Base-by-base conservation (phyloP, 2,329 filamentous ascomycete species). In the Stylonectria norvegica region DNA sequence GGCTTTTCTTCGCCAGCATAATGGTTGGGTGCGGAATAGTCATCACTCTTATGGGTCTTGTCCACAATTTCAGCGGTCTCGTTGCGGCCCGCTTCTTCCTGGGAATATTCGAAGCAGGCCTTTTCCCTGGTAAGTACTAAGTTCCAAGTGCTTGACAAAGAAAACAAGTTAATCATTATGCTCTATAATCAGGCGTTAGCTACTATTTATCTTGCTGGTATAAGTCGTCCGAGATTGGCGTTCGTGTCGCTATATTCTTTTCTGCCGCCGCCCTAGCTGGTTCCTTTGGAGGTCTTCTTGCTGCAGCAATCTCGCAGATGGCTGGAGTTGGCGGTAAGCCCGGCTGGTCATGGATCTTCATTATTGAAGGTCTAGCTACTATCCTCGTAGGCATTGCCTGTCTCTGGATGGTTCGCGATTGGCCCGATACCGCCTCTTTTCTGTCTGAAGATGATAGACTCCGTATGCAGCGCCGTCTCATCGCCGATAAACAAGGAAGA, bases 171-270 rank as follows among this genome's bases (percentile, higher is more conserved):
- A n/a, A n/a, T n/a, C n/a, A n/a, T n/a, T n/a, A n/a, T n/a, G n/a
- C n/a, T n/a, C n/a, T n/a, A n/a, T n/a, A n/a, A n/a, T n/a, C 75
- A 1, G 75, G 75, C 4, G 72, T 82, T 64, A 41, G 72, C 59
- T 34, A 70, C 65, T 81, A 81, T 47, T 66, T 85, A 1, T 78
- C 73, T 1, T 82, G 78, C 49, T 86, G 81, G 81, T 86, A 85
- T 50, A 78, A 73, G 48, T 69, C 81, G n/a, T 72, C 69, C 5
- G 82, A 86, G 47, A 79, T 85, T 32, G 81, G 79, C 23, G 74
- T 84, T 18, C 71, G 83, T 19, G 75, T 48, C 4, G 46, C 45
- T 11, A 30, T 53, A 7, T 58, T 59, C 38, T 59, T 61, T 48
- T 49, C 55, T 10, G 47, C 55, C 9, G 58, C 55, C n/a, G 45